Evolutionary conservation across 1,139 yeast species (phyloP).

Genomic region (Yamadazyma pseudoaaseri): DNA sequence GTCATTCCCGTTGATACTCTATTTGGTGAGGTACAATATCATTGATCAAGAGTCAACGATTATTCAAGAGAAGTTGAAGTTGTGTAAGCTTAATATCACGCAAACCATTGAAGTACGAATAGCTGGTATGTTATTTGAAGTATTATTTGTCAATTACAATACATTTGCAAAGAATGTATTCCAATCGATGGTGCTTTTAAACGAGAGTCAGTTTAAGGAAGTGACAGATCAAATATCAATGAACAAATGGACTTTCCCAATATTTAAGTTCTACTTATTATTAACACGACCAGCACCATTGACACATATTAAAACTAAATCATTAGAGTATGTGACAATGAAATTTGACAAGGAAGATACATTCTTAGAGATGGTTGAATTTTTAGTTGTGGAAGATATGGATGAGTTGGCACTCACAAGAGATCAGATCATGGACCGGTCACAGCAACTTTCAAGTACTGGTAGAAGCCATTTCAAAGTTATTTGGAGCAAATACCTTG

Average conservation of each 20-base stretch:
- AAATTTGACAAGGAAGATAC: slow-evolving; percentile 18
- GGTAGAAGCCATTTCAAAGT: slow-evolving; percentile 16
- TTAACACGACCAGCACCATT: slow-evolving; percentile 38
- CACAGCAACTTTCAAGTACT: slow-evolving; percentile 14
- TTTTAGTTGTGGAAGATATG: slow-evolving; percentile 22
- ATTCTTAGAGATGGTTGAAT: slow-evolving; percentile 20
- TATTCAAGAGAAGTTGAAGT: slow-evolving; percentile 6
- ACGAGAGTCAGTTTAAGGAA: slow-evolving; percentile 26
- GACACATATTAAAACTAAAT: slow-evolving; percentile 23
- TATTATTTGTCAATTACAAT: slow-evolving; percentile 21
- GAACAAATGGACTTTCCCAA: slow-evolving; percentile 28
- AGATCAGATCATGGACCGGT: slow-evolving; percentile 16
- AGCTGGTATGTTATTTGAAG: slow-evolving; percentile 26
- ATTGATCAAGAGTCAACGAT: slow-evolving; percentile 13
- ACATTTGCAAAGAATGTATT: slow-evolving; percentile 31
- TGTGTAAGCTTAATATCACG: slow-evolving; percentile 10
- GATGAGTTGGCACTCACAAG: slow-evolving; percentile 22
- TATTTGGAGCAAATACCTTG: slow-evolving; percentile 14
- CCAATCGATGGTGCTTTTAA: slow-evolving; percentile 32
- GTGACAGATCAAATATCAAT: slow-evolving; percentile 21
- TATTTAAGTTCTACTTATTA: slow-evolving; percentile 29
- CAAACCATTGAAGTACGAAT: slow-evolving; percentile 21
- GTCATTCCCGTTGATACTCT: slow-evolving; percentile 1
- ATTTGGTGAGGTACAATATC: slow-evolving; percentile 4
- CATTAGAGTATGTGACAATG: slow-evolving; percentile 17